These are phyloP conservation scores for Trametes hirsuta DNA, from an alignment of 1,284 basidiomycete species.

Conservation along the genomic window DNA sequence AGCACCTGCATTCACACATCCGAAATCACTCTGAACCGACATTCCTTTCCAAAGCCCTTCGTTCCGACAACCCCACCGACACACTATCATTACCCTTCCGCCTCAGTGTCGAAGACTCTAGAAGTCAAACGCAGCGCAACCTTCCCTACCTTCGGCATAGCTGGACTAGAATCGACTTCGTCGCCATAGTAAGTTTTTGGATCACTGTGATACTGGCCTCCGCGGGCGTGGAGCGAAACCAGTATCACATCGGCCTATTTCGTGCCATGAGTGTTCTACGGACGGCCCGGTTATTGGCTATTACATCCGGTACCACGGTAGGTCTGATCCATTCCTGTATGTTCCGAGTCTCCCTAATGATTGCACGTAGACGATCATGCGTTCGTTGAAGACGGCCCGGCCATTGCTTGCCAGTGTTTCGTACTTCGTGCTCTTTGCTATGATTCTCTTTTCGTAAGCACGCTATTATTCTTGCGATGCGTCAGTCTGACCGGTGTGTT, in stretches of 20 bases:
- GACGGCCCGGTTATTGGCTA: slow-evolving; percentile 81
- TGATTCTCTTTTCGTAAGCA: slow-evolving; percentile 84
- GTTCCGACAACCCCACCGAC: slow-evolving; percentile 49
- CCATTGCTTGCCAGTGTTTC: slow-evolving; percentile 89
- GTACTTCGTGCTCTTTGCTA: slow-evolving; percentile 91
- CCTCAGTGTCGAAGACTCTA: slow-evolving; percentile 58
- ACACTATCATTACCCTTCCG: slow-evolving; percentile 66
- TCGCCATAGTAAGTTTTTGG: slow-evolving; percentile 87
- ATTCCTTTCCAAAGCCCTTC: slow-evolving; percentile 51
- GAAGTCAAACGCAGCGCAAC: slow-evolving; percentile 59
- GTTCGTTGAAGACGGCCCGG: slow-evolving; percentile 88
- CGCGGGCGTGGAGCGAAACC: slow-evolving; percentile 65
- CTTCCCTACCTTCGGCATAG: slow-evolving; percentile 91
- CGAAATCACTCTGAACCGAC: slow-evolving; percentile 44
- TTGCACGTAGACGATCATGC: slow-evolving; percentile 82
- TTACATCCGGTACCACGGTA: slow-evolving; percentile 92
- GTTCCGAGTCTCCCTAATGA: background rate
- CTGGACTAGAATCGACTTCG: slow-evolving; percentile 91
- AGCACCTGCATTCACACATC: slow-evolving; percentile 31
- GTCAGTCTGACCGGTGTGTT: background rate
- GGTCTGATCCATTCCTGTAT: slow-evolving; percentile 27
- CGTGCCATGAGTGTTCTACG: slow-evolving; percentile 89
- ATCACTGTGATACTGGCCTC: slow-evolving; percentile 75
- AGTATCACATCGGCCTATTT: slow-evolving; percentile 84
- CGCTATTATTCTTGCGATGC: background rate